Evolutionary conservation across 140 eudicot genomes (phyloP), one percentile per base, ranked within the genome.

Genomic region (Senecio squalidus): DNA sequence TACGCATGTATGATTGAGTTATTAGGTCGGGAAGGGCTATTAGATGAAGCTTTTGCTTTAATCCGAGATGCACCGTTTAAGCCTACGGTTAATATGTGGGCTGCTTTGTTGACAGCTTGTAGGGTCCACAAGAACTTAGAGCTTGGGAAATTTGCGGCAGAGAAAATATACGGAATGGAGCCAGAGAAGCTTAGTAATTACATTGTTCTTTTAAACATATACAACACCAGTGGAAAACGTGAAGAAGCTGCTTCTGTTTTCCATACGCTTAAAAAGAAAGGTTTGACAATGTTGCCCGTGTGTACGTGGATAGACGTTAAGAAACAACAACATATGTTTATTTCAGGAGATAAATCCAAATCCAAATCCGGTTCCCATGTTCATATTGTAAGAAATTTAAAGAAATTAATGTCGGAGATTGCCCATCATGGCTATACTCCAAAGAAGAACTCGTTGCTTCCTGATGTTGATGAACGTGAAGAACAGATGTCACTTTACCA

Each of bases 71-170:
- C 86, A 26, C 89, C 95, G 2, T 73, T 78, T 59, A 66, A 55
- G 67, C 94, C 97, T 11, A 85, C 97, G 0, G 69, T 77, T 64
- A 89, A 89, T 59, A 89, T 85, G 97, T 85, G 97, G 97, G 95
- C 97, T 9, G 84, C 97, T 38, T 78, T 89, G 79, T 70, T 89
- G 55, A 89, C 94, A 14, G 97, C 97, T 63, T 89, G 97, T 69
- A 73, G 97, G 75, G 59, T 80, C 69, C 84, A 85, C 69, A 82
- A 75, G 68, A 89, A 89, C 60, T 58, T 82, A 9, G 82, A 61
- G 55, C 87, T 89, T 4, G 95, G 97, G 26, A 89, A 78, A 64
- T 71, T 82, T 62, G 95, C 93, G 24, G 95, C 95, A 8, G 97
- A 89, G 82, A 68, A 78, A 69, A 76, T 89, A 26, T 85, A 82